Conservation (phyloP, 2,329 filamentous ascomycete genomes). For the Fusarium caatingaense region DNA sequence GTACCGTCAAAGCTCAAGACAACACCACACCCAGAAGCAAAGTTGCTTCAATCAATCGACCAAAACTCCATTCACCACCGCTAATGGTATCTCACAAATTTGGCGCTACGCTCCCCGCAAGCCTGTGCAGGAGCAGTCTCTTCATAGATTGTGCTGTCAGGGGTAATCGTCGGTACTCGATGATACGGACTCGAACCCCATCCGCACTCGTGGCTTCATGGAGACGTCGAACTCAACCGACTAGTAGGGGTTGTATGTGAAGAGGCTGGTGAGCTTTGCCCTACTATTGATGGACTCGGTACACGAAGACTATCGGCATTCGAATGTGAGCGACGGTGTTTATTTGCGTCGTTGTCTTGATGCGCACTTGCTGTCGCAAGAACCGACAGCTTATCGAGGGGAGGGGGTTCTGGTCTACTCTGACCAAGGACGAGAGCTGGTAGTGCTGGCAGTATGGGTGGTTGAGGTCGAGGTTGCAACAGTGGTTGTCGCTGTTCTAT, state of each 20-base stretch:
- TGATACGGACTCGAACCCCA: slow-evolving; percentile 35
- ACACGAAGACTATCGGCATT: slow-evolving; percentile 41
- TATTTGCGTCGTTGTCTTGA: slow-evolving; percentile 43
- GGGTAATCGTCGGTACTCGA: slow-evolving; percentile 1
- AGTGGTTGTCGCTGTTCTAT: slow-evolving; percentile 39
- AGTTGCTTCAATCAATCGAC: slow-evolving; percentile 2
- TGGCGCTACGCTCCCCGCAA: not conserved
- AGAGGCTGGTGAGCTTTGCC: slow-evolving; percentile 40
- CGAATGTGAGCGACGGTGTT: slow-evolving; percentile 37
- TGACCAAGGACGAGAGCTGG: slow-evolving; percentile 45
- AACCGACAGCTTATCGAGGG: slow-evolving; percentile 53
- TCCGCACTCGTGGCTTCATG: slow-evolving; percentile 38
- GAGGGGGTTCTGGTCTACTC: slow-evolving; percentile 32
- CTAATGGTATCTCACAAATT: not conserved
- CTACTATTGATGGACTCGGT: slow-evolving; percentile 36
- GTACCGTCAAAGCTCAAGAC: not conserved
- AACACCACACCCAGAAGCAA: not conserved
- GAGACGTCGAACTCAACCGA: slow-evolving; percentile 41
- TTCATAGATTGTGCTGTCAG: slow-evolving; percentile 20
- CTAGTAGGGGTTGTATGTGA: slow-evolving; percentile 39
- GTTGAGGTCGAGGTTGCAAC: slow-evolving; percentile 40
- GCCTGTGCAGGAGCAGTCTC: not conserved
- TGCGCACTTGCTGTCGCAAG: slow-evolving; percentile 53
- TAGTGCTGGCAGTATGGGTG: slow-evolving; percentile 31
- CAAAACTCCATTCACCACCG: slow-evolving; percentile 3